A percentile compares a stretch with the other conserved stretches of the same genome.
Conservation (phyloP, 2,329 filamentous ascomycete species). For the Ophiostoma sp. region DNA sequence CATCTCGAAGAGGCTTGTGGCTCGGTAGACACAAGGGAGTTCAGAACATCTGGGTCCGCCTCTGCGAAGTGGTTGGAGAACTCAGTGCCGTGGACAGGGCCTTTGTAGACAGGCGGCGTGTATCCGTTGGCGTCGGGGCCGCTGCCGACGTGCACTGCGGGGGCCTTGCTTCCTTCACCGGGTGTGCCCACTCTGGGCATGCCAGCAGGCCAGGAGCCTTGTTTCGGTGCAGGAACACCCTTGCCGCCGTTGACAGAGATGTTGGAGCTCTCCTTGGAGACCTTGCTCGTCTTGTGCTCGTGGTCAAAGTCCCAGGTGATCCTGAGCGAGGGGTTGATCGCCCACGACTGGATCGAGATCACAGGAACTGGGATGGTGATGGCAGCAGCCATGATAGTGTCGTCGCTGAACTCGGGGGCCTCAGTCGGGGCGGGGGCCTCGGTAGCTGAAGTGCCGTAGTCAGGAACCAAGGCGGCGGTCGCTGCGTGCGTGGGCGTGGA, state of each 20-base stretch:
- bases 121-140: conserved; percentile 3
- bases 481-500: neutral
- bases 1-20: neutral
- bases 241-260: neutral
- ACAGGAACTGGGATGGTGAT: neutral
- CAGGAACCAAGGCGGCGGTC: neutral
- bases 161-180: neutral
- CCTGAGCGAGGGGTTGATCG: neutral
- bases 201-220: neutral
- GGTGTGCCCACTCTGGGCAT: neutral
- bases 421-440: neutral
- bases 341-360: neutral
- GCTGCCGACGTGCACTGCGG: neutral
- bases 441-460: neutral
- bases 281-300: neutral
- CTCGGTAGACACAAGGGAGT: neutral
- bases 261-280: neutral
- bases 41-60: neutral
- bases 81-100: neutral
- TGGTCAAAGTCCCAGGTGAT: neutral
- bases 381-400: neutral
- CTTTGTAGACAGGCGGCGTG: neutral
- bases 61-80: neutral
- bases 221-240: neutral
- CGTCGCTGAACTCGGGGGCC: neutral